A percentile compares a stretch with the other conserved stretches of the same genome.
These are phyloP conservation scores for Cubamyces sp. DNA, from an alignment of 768 basidiomycete species.

Conservation along the genomic window DNA sequence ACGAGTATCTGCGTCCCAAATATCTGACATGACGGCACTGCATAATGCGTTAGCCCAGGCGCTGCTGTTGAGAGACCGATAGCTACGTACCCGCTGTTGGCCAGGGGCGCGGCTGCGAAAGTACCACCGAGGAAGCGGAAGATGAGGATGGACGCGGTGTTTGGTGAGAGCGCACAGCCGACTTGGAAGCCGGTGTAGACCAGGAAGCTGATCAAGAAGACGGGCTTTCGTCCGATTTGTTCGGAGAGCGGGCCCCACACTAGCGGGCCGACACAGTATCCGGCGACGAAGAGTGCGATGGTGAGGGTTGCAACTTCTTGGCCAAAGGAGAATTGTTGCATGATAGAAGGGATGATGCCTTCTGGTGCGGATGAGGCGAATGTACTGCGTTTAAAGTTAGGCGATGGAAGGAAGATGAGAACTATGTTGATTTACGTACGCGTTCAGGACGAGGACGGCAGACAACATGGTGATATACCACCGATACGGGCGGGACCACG, in stretches of 20 bases:
- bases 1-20: slow-evolving; percentile 63
- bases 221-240: slow-evolving; percentile 34
- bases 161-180: slow-evolving; percentile 62
- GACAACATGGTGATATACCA: slow-evolving; percentile 35
- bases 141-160: slow-evolving; percentile 64
- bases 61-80: no score
- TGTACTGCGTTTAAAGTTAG: slow-evolving; percentile 51
- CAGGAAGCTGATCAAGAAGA: slow-evolving; percentile 44
- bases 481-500: slow-evolving; percentile 27
- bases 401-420: slow-evolving; percentile 32
- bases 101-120: slow-evolving; percentile 70
- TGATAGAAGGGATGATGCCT: slow-evolving; percentile 49
- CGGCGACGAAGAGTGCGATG: slow-evolving; percentile 67
- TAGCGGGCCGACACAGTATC: slow-evolving; percentile 67
- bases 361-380: slow-evolving; percentile 66
- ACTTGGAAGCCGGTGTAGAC: slow-evolving; percentile 67
- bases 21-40: slow-evolving; percentile 40
- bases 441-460: slow-evolving; percentile 33
- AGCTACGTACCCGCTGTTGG: slow-evolving; percentile 62
- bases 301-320: slow-evolving; percentile 55
- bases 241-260: slow-evolving; percentile 62
- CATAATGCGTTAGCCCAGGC: slow-evolving; percentile 28
- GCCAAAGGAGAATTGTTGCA: slow-evolving; percentile 52
- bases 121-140: slow-evolving; percentile 73
- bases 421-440: slow-evolving; percentile 38